A percentile compares a stretch with the other conserved stretches of the same genome.
Conservation (phyloP, 129 eudicot species). For the Chrysanthemum lavandulifolium region DNA sequence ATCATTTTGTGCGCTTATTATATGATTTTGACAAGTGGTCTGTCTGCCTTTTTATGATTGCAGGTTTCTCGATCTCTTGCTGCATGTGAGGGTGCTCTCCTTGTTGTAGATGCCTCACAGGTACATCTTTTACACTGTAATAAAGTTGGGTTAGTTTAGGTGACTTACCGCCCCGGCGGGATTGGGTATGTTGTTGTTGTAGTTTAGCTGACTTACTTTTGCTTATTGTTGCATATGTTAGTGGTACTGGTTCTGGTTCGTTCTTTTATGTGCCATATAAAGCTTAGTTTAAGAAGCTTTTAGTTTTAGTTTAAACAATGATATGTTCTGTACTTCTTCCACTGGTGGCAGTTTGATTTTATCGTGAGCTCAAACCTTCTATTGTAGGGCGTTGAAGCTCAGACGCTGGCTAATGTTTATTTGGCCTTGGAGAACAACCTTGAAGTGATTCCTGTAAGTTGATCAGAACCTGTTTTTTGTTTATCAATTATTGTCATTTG, state of each 20-base stretch:
- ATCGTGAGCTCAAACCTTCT: slow-evolving; percentile 29
- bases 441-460: slow-evolving; percentile 94
- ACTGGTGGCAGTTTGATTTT: slow-evolving; percentile 11
- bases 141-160: neutral
- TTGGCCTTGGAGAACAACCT: slow-evolving; percentile 97
- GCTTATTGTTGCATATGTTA: neutral
- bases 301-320: neutral
- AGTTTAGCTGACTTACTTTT: neutral
- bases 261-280: neutral
- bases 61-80: slow-evolving; percentile 99
- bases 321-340: neutral
- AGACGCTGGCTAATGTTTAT: slow-evolving; percentile 94
- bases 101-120: slow-evolving; percentile 98
- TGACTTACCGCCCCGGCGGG: neutral
- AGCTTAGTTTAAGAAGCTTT: slow-evolving; percentile 14
- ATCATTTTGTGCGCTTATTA: neutral
- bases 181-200: too few species aligned
- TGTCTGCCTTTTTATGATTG: slow-evolving; percentile 22
- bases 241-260: neutral
- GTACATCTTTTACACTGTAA: slow-evolving; percentile 28
- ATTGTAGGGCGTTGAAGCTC: slow-evolving; percentile 96
- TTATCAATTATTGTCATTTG: slow-evolving; percentile 7
- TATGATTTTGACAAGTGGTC: slow-evolving; percentile 4
- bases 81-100: slow-evolving; percentile 99
- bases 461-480: slow-evolving; percentile 12